A percentile compares a stretch with the other conserved stretches of the same genome.
Evolutionary conservation across 352 stramenopile species (phyloP).

Genomic region (Phytopythium sindhum): DNA sequence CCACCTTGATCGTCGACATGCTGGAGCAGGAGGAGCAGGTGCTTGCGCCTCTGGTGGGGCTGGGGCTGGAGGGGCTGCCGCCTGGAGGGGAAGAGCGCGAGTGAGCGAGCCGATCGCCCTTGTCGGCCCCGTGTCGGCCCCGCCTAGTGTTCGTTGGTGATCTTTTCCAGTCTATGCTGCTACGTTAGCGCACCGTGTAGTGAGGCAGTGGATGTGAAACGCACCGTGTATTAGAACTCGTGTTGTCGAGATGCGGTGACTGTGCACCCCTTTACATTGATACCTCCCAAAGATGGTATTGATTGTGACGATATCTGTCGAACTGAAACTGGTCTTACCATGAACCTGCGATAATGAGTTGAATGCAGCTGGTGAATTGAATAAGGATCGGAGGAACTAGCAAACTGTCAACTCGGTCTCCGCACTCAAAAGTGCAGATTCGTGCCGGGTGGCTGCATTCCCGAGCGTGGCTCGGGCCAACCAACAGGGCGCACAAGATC

Average conservation of each 20-base stretch:
- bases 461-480: neutral
- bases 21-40: conserved; percentile 9
- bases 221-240: neutral
- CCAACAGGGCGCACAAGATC: neutral
- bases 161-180: conserved; percentile 4
- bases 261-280: neutral
- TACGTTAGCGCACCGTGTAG: neutral
- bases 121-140: neutral
- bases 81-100: conserved; percentile 6
- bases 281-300: neutral
- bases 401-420: no score
- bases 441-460: neutral
- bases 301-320: no score
- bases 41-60: conserved; percentile 12
- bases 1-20: conserved; percentile 6
- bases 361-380: no score
- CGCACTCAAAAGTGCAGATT: neutral
- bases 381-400: no score
- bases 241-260: neutral
- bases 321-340: no score
- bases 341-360: no score
- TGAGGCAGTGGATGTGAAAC: neutral
- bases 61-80: conserved; percentile 4
- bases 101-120: neutral
- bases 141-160: conserved; percentile 8